Conservation (phyloP, 805 yeast genomes). For the Barnettozyma vustinii region DNA sequence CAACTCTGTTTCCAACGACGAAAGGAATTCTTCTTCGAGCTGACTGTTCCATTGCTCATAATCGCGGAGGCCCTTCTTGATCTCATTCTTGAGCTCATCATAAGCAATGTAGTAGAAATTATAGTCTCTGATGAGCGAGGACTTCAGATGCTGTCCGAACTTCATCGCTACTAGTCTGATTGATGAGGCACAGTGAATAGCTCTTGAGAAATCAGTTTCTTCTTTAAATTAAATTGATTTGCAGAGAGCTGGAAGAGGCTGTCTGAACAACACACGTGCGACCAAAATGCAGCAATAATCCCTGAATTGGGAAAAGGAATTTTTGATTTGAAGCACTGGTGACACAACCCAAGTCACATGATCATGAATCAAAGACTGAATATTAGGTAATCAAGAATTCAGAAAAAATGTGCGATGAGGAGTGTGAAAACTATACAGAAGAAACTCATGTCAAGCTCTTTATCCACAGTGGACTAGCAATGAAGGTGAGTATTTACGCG, state of each 20-base stretch:
- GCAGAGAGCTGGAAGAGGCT: neutral
- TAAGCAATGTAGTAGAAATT: conserved; percentile 86
- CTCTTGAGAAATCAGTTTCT: neutral
- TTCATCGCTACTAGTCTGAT: conserved; percentile 49
- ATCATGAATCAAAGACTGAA: neutral
- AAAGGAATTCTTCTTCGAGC: conserved; percentile 77
- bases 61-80: conserved; percentile 63
- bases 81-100: conserved; percentile 80
- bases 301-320: neutral
- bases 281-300: neutral
- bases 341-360: neutral
- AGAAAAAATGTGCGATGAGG: neutral
- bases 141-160: conserved; percentile 90
- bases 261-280: neutral
- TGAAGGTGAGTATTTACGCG: neutral
- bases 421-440: too few relatives aligned
- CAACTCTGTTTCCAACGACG: conserved; percentile 67
- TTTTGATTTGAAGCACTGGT: neutral
- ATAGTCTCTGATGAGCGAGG: conserved; percentile 85
- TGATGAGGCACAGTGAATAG: neutral
- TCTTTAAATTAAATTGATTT: neutral
- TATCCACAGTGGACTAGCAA: neutral
- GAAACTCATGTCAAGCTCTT: neutral
- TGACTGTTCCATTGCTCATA: conserved; percentile 65
- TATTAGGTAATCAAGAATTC: too few relatives aligned